Evolutionary conservation across 345 rosid genomes (phyloP).

Genomic region (Melaleuca alternifolia): DNA sequence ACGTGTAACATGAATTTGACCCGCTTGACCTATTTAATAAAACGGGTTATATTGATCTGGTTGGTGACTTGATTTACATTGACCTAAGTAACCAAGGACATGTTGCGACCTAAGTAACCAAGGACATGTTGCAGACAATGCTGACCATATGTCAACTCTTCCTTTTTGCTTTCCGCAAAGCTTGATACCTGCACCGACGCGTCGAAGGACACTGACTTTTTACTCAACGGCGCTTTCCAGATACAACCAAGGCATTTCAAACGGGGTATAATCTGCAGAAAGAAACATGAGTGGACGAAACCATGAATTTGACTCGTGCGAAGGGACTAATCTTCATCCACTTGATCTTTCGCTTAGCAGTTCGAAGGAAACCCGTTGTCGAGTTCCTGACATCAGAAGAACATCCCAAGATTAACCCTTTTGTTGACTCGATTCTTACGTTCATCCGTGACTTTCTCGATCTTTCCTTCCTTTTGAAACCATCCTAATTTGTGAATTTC

Average conservation of each 20-base stretch:
- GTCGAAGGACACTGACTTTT: background rate
- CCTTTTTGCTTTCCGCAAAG: background rate
- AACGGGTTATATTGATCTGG: background rate
- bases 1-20: background rate
- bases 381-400: too few species aligned
- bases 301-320: too few species aligned
- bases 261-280: too few species aligned
- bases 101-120: too few species aligned
- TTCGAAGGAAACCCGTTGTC: too few species aligned
- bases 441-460: background rate
- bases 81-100: background rate
- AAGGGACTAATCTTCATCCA: too few species aligned
- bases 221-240: too few species aligned
- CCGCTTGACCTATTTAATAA: background rate
- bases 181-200: background rate
- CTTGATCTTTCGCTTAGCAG: too few species aligned
- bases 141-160: background rate
- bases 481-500: background rate
- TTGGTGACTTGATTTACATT: background rate
- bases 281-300: too few species aligned
- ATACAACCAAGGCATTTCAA: too few species aligned
- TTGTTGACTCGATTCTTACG: background rate
- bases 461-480: background rate
- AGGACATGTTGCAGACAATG: too few species aligned
- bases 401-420: background rate